These are phyloP conservation scores for Alisma plantagoaquatica DNA, from an alignment of 106 monocot species.

Conservation along the genomic window DNA sequence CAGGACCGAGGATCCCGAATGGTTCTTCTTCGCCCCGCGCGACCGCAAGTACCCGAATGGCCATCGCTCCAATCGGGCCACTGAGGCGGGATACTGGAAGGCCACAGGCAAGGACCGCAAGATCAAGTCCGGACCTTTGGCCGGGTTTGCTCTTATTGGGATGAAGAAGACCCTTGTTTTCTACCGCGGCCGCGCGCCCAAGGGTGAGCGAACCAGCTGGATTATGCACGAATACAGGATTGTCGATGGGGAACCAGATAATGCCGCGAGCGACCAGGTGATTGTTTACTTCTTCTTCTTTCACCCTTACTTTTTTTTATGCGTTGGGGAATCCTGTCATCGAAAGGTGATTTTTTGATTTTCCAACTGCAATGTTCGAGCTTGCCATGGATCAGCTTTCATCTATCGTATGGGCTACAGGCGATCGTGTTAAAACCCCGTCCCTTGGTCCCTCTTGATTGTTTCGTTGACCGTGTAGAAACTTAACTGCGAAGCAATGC, in stretches of 20 bases:
- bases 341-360: no score
- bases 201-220: constrained; percentile 61
- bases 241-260: constrained; percentile 15
- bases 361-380: no score
- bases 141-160: constrained; percentile 17
- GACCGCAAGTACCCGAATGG: constrained; percentile 81
- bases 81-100: no score
- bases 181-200: constrained; percentile 61
- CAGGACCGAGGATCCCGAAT: constrained; percentile 58
- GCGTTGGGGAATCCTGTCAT: neutral
- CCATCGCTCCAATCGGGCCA: constrained; percentile 60
- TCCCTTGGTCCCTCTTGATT: no score
- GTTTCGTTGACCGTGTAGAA: no score
- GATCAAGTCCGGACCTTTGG: constrained; percentile 22
- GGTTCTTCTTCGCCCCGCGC: constrained; percentile 72
- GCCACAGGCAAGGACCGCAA: constrained; percentile 78
- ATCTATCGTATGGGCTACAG: no score
- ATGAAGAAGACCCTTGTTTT: constrained; percentile 84
- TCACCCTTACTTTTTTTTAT: neutral
- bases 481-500: no score
- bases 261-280: constrained; percentile 38
- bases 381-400: no score
- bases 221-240: constrained; percentile 67
- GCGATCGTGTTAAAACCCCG: no score
- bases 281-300: neutral